phyloP scores from a whole-genome alignment of 352 stramenopile genomes.

The Phytophthora aleatoria region DNA sequence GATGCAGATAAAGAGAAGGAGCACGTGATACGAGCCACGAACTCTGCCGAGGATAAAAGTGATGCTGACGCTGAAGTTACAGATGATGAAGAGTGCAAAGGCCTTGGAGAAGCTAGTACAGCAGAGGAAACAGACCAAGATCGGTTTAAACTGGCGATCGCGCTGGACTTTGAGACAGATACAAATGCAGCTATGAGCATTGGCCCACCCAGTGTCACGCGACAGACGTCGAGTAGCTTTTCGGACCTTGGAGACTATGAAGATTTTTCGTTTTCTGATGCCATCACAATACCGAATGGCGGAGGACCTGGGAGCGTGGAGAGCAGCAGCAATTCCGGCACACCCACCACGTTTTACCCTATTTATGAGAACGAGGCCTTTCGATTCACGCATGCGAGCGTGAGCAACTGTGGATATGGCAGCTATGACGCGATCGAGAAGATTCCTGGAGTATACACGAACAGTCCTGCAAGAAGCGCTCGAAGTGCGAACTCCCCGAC shows the following conservation, averaged over 20 bases:
- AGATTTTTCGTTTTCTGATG: slow-evolving; percentile 77
- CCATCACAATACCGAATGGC: slow-evolving; percentile 40
- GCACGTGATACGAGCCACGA: slow-evolving; percentile 1
- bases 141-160: slow-evolving; percentile 57
- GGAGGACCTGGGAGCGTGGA: slow-evolving; percentile 39
- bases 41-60: slow-evolving; percentile 24
- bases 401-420: slow-evolving; percentile 53
- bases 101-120: slow-evolving; percentile 17
- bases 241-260: slow-evolving; percentile 88
- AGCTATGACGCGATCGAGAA: slow-evolving; percentile 49
- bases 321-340: slow-evolving; percentile 39
- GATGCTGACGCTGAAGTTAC: slow-evolving; percentile 14
- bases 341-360: slow-evolving; percentile 71
- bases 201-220: slow-evolving; percentile 51
- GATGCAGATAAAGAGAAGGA: slow-evolving; percentile 33
- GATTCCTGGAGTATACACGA: slow-evolving; percentile 32
- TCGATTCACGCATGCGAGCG: slow-evolving; percentile 57
- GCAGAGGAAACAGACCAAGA: slow-evolving; percentile 37
- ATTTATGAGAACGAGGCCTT: slow-evolving; percentile 82
- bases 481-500: slow-evolving; percentile 37
- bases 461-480: slow-evolving; percentile 42
- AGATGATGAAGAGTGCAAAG: slow-evolving; percentile 38
- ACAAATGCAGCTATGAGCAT: slow-evolving; percentile 39
- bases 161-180: slow-evolving; percentile 71
- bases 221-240: slow-evolving; percentile 89